Percentiles rank a stretch among this genome's conserved stretches.
These are phyloP conservation scores for Leccinum subtestaceum DNA, from an alignment of 768 basidiomycete species.

Conservation along the genomic window DNA sequence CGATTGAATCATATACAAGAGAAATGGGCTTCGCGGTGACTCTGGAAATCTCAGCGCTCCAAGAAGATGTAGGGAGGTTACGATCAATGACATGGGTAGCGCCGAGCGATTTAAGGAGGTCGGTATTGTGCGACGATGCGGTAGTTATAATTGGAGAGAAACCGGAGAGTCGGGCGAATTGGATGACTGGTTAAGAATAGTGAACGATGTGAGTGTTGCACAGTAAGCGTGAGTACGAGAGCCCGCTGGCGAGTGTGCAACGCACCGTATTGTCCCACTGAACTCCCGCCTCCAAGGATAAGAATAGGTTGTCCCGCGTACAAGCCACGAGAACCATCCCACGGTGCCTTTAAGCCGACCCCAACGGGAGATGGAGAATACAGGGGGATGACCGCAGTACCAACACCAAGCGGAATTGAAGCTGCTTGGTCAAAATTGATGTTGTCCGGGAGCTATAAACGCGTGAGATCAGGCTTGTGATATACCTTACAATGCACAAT, in stretches of 20 bases:
- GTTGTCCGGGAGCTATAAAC: conserved; percentile 35
- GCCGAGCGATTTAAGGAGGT: conserved; percentile 34
- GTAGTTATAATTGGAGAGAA: conserved; percentile 41
- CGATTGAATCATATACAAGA: conserved; percentile 29
- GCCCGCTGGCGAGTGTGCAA: conserved; percentile 25
- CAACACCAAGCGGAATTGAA: conserved; percentile 34
- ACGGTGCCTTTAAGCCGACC: conserved; percentile 33
- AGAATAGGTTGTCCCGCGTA: conserved; percentile 32
- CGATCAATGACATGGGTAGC: conserved; percentile 39
- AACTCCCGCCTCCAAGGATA: conserved; percentile 37
- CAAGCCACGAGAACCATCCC: conserved; percentile 32
- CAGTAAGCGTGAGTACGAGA: conserved; percentile 1
- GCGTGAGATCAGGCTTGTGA: conserved; percentile 11
- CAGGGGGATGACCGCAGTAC: conserved; percentile 33
- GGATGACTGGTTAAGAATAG: conserved; percentile 25
- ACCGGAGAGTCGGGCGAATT: conserved; percentile 34
- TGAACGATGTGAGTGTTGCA: not conserved
- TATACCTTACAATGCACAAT: not conserved
- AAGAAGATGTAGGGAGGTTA: conserved; percentile 12
- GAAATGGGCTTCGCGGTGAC: conserved; percentile 13
- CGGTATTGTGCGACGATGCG: conserved; percentile 35
- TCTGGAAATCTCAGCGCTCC: conserved; percentile 16
- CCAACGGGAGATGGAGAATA: conserved; percentile 30
- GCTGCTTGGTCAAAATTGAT: conserved; percentile 39
- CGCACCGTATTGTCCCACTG: conserved; percentile 39